Evolutionary conservation across 2,329 filamentous ascomycete species (phyloP), one percentile per base, ranked within the genome.

Genomic region (Talaromyces amestolkiae): DNA sequence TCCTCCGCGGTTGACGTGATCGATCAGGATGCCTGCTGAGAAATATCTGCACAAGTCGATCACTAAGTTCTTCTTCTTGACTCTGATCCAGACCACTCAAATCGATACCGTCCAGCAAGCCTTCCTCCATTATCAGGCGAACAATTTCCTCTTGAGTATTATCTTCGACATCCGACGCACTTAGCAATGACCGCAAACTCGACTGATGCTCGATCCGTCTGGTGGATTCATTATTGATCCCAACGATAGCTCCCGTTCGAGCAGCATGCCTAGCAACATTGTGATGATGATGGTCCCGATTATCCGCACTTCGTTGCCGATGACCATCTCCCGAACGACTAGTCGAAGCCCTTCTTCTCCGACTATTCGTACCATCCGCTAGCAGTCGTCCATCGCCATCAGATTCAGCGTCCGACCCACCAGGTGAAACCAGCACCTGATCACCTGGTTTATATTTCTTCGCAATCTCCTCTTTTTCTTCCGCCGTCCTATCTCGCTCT

Each of bases 1-100:
- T 70, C 79, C 72, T 73, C 54, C 72, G 71, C 35, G 65, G 56
- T 24, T 72, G 70, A 33, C 69, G 64, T 66, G 77, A 70, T 84
- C 85, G 73, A 53, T 74, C 71, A 66, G 74, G 74, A 73, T 96
- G 92, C 35, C 92, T 85, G 67, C 91, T 85, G 65, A 91, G 84
- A 73, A 96, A 97, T 1, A 92, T 92, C 72, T 96, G 91, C 1
- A 93, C 93, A 71, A 98, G 97, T 66, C 91, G 88, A 72, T 94
- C 91, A 69, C 91, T 96, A 17, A 98, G 87, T 72, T 96, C 92
- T 72, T 97, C 93, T 74, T 97, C 92, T 72, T 93, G 91, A 58
- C 83, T 87, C 17, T 92, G 84, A 68, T 94, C 93, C 63, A 97
- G 88, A 69, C 93, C 93, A 72, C 95, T 91, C 64, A 97, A 80